Evolutionary conservation across 2,329 filamentous ascomycete species (phyloP), one percentile per base, ranked within the genome.

Genomic region (Claviceps sp.): DNA sequence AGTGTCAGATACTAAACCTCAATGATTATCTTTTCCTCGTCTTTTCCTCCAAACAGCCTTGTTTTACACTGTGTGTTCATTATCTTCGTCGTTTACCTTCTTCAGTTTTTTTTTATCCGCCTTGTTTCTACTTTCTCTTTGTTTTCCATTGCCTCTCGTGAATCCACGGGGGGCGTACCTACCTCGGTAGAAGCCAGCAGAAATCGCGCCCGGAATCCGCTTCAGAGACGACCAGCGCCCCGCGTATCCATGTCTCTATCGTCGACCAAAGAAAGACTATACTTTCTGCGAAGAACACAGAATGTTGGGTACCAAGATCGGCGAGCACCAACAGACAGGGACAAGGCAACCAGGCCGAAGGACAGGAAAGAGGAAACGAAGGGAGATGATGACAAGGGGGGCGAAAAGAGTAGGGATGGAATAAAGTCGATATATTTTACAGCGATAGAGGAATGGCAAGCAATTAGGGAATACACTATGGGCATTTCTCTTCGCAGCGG

Each of bases 161-260:
- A 34, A 17, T 4, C 1, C 5, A 40, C n/a, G 14, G 16, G 8
- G 20, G 7, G 22, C 4, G 11, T 17, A 54, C 55, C 45, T 16
- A 59, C 58, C 55, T 56, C n/a, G n/a, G n/a, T n/a, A 55, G 49
- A 47, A 40, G 53, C 45, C 20, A 42, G 52, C 3, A 49, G 44
- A 56, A 47, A 54, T 3, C 42, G 22, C 37, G 50, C 47, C 45
- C 37, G 40, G 29, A 26, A 48, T 57, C 50, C 53, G 45, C 45
- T 49, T 17, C 34, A 50, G 54, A 57, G 55, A 57, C 55, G 54
- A 43, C 50, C 50, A 51, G 50, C 50, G 47, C 44, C 50, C 45
- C 50, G 17, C 20, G 13, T 26, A 14, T 22, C 45, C 50, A 42
- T 44, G 11, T 23, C 43, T n/a, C 22, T 29, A n/a, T 16, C 43